Base-by-base conservation (phyloP, 176 grass and related monocot genomes). In the Oryza glumipatula region DNA sequence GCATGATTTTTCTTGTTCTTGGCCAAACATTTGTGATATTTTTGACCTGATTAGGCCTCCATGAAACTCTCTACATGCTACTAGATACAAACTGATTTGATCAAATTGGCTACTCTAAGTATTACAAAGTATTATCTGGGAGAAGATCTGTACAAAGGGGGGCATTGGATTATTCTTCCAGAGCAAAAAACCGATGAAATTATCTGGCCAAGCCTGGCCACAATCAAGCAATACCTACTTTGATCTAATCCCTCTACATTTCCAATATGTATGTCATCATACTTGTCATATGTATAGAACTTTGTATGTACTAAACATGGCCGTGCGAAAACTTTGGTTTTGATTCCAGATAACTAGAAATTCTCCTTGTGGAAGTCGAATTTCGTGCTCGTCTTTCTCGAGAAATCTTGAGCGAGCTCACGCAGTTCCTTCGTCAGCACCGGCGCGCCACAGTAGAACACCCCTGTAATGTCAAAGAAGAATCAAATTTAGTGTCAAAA, bases 281-380 rank as follows among this genome's bases (percentile, higher is more conserved):
- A 11, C 13, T 23, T 52, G 67, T 68, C 24, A 81, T 75, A 12
- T n/a, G 33, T 52, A 72, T 65, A 76, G 32, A 77, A 56, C 60
- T 67, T 15, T 15, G 41, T 82, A 81, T 90, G 81, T 87, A 90
- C 74, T 67, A 76, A 72, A 72, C 69, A 82, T 0, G 22, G 36
- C 33, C 49, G 43, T 75, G 63, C 21, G n/a, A 69, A 63, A 89
- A 84, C 64, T 80, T 80, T 80, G 77, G 17, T 12, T 51, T 51
- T 51, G 68, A 19, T 16, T 21, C 15, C 41, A 64, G 72, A 0
- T 65, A 60, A 78, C 73, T 76, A 97, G 76, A 97, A 97, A 74
- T 97, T 97, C 81, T 97, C 95, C 83, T 97, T 97, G 84, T 97
- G 90, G 84, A 97, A 97, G 23, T 94, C 90, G 67, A 97, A 97